Percentiles rank a stretch among this genome's conserved stretches.
Evolutionary conservation across 1,139 yeast species (phyloP).

Genomic region (Geotrichum australiense): DNA sequence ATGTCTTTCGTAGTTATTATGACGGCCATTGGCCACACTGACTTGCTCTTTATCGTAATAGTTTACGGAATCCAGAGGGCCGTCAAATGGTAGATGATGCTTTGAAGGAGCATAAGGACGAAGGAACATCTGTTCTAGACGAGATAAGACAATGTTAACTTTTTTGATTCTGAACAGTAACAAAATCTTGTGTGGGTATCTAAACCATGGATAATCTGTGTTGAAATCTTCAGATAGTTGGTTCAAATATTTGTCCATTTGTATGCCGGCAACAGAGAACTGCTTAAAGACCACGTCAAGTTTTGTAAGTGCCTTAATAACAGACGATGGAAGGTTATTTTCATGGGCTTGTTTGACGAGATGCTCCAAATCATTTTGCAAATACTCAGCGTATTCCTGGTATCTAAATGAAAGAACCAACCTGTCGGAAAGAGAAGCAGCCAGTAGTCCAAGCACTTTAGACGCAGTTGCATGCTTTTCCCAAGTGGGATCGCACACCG

Average conservation of each 20-base stretch:
- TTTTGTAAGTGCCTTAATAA: conserved; percentile 21
- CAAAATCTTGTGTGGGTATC: conserved; percentile 28
- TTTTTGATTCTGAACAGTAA: conserved; percentile 28
- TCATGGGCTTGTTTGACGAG: conserved; percentile 2
- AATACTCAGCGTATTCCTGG: conserved; percentile 38
- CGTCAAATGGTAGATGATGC: too few species aligned
- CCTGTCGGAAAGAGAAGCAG: conserved; percentile 43
- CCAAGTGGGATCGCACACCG: conserved; percentile 53
- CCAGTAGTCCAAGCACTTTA: conserved; percentile 44
- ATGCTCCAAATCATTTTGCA: conserved; percentile 18
- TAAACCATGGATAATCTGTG: conserved; percentile 32
- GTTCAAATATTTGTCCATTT: conserved; percentile 29
- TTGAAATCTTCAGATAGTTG: conserved; percentile 28
- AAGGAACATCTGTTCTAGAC: conserved; percentile 53
- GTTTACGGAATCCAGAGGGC: too few species aligned
- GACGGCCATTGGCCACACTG: background rate
- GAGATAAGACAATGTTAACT: conserved; percentile 33
- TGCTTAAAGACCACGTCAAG: conserved; percentile 26
- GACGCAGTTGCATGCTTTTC: conserved; percentile 48
- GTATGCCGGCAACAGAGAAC: conserved; percentile 23
- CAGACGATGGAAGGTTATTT: background rate
- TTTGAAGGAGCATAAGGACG: conserved; percentile 33
- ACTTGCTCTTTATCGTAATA: background rate
- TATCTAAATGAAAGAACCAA: conserved; percentile 41
- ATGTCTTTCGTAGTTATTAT: background rate